These are phyloP conservation scores for Handroanthus guayacan DNA, from an alignment of 257 asterid genomes.

Conservation along the genomic window DNA sequence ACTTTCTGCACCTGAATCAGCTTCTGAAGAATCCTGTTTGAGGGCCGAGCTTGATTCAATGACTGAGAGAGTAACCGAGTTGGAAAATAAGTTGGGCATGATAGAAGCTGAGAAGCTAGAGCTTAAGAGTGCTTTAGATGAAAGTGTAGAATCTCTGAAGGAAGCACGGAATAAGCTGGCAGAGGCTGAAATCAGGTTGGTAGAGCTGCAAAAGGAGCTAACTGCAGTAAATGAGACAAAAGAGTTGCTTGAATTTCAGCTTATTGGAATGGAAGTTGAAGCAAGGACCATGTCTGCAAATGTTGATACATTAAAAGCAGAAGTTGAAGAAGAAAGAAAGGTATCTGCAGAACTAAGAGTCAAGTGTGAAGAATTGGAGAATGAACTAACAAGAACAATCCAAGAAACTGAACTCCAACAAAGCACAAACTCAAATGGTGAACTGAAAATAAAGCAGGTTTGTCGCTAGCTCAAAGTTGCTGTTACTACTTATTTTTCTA, in stretches of 20 bases:
- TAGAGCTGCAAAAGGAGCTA: conserved; percentile 59
- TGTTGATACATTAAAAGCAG: conserved; percentile 48
- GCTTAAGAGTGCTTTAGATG: conserved; percentile 53
- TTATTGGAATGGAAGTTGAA: conserved; percentile 63
- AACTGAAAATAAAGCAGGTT: conserved; percentile 72
- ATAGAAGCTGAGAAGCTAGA: conserved; percentile 56
- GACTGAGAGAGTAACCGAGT: conserved; percentile 46
- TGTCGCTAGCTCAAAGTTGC: neutral
- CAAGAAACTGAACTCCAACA: conserved; percentile 57
- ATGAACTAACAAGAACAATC: conserved; percentile 49
- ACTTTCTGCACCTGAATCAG: conserved; percentile 31
- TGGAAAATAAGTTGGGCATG: conserved; percentile 57
- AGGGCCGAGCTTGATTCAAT: conserved; percentile 51
- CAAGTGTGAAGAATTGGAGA: conserved; percentile 62
- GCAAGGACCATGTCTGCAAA: conserved; percentile 54
- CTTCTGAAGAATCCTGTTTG: conserved; percentile 37
- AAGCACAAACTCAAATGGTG: conserved; percentile 45
- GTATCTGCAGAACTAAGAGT: conserved; percentile 48
- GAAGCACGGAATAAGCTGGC: conserved; percentile 44
- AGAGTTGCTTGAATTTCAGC: conserved; percentile 62
- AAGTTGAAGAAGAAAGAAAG: conserved; percentile 48
- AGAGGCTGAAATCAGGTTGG: conserved; percentile 47
- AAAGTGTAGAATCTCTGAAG: conserved; percentile 46
- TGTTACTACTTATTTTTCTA: neutral
- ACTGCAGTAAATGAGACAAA: conserved; percentile 50